phyloP scores from a whole-genome alignment of 305 asterid genomes.

The Solanum hybrid region DNA sequence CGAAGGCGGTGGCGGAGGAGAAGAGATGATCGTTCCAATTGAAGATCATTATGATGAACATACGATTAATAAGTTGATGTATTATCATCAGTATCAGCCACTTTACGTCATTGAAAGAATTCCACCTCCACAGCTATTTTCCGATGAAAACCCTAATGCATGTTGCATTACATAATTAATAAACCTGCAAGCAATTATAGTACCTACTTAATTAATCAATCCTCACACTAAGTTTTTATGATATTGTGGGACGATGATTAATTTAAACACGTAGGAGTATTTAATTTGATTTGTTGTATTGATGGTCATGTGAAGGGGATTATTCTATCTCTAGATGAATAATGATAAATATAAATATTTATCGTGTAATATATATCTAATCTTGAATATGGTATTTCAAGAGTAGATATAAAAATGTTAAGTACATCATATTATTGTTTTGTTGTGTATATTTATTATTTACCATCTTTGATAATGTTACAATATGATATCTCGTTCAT shows the following conservation, averaged over 20 bases:
- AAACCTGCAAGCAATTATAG: background rate
- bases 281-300: background rate
- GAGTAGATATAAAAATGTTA: background rate
- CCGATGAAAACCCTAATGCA: conserved; percentile 94
- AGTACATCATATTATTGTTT: background rate
- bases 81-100: conserved; percentile 52
- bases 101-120: conserved; percentile 60
- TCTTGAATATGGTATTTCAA: background rate
- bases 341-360: background rate
- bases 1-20: conserved; percentile 7
- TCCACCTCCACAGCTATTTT: conserved; percentile 83
- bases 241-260: background rate
- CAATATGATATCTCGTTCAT: background rate
- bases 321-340: background rate
- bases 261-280: background rate
- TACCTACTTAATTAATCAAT: background rate
- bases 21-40: background rate
- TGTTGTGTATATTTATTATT: background rate
- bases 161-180: conserved; percentile 52
- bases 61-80: conserved; percentile 43
- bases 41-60: conserved; percentile 10
- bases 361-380: background rate
- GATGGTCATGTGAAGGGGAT: background rate
- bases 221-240: background rate
- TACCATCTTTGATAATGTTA: background rate